These are phyloP conservation scores for Sporothrix variecibatus DNA, from an alignment of 2,329 filamentous ascomycete species.

Conservation along the genomic window DNA sequence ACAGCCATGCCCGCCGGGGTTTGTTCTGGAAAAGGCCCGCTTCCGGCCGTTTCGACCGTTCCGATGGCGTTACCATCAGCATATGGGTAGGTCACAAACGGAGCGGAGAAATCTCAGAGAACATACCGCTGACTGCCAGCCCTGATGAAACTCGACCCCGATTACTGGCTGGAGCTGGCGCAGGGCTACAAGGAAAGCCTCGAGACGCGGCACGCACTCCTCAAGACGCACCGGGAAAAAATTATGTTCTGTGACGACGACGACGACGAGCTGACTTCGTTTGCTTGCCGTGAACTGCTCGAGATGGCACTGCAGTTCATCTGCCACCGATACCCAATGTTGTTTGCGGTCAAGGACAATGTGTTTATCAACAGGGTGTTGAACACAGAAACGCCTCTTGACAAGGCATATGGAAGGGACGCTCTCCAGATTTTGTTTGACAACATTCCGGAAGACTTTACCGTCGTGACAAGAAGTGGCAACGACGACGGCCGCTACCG, in stretches of 20 bases:
- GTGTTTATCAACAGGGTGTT: slow-evolving; percentile 71
- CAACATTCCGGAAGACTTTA: slow-evolving; percentile 84
- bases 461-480: slow-evolving; percentile 71
- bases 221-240: slow-evolving; percentile 60
- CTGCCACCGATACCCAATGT: slow-evolving; percentile 73
- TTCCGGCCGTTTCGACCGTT: slow-evolving; percentile 80
- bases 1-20: slow-evolving; percentile 56
- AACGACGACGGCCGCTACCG: slow-evolving; percentile 70
- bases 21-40: slow-evolving; percentile 67
- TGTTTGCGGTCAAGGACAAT: slow-evolving; percentile 62
- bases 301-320: slow-evolving; percentile 82
- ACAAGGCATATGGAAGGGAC: slow-evolving; percentile 38
- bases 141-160: slow-evolving; percentile 72
- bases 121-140: slow-evolving; percentile 50
- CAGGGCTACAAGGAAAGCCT: slow-evolving; percentile 69
- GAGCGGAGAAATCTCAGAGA: not conserved
- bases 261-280: slow-evolving; percentile 65
- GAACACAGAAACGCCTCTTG: slow-evolving; percentile 60
- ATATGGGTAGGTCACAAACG: slow-evolving; percentile 69
- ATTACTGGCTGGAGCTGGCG: slow-evolving; percentile 91
- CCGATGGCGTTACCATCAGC: slow-evolving; percentile 84
- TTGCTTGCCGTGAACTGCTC: slow-evolving; percentile 84
- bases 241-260: slow-evolving; percentile 69
- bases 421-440: slow-evolving; percentile 72
- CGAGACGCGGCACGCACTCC: slow-evolving; percentile 66